These are phyloP conservation scores for Glutinoglossum americanum DNA, from an alignment of 495 filamentous ascomycete species.

Conservation along the genomic window DNA sequence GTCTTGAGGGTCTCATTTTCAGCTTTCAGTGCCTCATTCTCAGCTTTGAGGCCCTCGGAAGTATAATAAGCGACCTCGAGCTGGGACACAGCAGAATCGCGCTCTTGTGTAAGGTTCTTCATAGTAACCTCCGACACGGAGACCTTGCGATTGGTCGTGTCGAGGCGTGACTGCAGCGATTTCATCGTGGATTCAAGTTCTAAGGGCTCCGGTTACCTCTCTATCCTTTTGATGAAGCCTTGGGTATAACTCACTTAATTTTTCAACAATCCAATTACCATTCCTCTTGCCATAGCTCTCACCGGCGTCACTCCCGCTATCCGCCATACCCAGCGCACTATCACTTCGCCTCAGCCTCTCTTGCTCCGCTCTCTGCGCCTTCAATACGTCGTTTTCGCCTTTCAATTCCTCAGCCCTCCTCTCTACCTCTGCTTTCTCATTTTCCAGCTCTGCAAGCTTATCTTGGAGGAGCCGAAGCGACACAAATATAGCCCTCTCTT, in stretches of 20 bases:
- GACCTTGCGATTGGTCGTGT: slow-evolving; percentile 34
- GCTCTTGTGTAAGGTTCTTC: slow-evolving; percentile 37
- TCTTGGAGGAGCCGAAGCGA: slow-evolving; percentile 45
- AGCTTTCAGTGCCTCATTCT: slow-evolving; percentile 26
- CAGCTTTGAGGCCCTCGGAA: slow-evolving; percentile 38
- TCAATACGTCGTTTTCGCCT: slow-evolving; percentile 32
- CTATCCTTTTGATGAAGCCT: background rate
- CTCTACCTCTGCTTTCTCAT: slow-evolving; percentile 28
- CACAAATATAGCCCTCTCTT: slow-evolving; percentile 48
- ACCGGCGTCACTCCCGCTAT: slow-evolving; percentile 20
- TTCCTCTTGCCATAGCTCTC: slow-evolving; percentile 11
- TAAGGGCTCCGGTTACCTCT: slow-evolving; percentile 10
- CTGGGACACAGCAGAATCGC: slow-evolving; percentile 42
- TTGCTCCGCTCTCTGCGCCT: slow-evolving; percentile 23
- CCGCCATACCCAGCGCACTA: slow-evolving; percentile 18
- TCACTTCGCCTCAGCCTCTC: slow-evolving; percentile 23
- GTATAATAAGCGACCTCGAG: slow-evolving; percentile 40
- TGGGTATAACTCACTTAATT: slow-evolving; percentile 12
- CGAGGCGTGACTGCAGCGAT: slow-evolving; percentile 32
- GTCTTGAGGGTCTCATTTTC: slow-evolving; percentile 28
- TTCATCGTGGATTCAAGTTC: slow-evolving; percentile 37
- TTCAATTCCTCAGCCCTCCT: slow-evolving; percentile 32
- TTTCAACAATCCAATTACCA: slow-evolving; percentile 8
- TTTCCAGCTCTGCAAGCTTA: slow-evolving; percentile 23
- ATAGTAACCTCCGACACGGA: slow-evolving; percentile 36